These are phyloP conservation scores for Astrothelium macrocarpum DNA, from an alignment of 495 filamentous ascomycete genomes.

Conservation along the genomic window DNA sequence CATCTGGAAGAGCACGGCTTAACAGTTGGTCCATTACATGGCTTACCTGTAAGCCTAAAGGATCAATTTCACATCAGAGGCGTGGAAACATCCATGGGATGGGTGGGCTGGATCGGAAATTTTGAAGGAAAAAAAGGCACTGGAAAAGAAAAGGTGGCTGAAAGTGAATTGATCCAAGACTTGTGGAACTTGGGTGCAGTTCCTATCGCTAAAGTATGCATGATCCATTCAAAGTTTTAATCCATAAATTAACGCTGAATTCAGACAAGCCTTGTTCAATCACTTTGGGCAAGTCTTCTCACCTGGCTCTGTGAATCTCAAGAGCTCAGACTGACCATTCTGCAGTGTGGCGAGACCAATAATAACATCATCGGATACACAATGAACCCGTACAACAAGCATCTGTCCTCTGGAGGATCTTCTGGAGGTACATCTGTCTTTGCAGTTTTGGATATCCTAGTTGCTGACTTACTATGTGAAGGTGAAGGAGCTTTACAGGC, in stretches of 20 bases:
- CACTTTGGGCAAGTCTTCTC: not conserved
- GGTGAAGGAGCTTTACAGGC: slow-evolving; percentile 47
- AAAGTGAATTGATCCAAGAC: not conserved
- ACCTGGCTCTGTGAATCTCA: not conserved
- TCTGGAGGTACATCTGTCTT: slow-evolving; percentile 41
- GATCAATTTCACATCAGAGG: slow-evolving; percentile 31
- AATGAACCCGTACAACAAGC: slow-evolving; percentile 47
- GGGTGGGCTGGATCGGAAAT: not conserved
- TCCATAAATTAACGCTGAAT: not conserved
- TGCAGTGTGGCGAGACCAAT: slow-evolving; percentile 42
- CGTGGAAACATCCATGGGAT: slow-evolving; percentile 4
- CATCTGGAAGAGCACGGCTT: slow-evolving; percentile 22
- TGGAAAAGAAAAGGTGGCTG: not conserved
- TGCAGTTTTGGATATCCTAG: not conserved
- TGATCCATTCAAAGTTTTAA: not conserved
- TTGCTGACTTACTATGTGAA: not conserved
- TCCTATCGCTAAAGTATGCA: not conserved
- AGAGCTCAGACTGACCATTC: slow-evolving; percentile 14
- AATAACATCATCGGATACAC: slow-evolving; percentile 50
- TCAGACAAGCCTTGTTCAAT: not conserved
- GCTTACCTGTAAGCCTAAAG: slow-evolving; percentile 29
- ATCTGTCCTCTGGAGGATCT: slow-evolving; percentile 50
- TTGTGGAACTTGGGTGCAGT: not conserved
- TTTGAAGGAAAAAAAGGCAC: not conserved
- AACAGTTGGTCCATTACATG: slow-evolving; percentile 38